Evolutionary conservation across 2,329 filamentous ascomycete genomes (phyloP).

Genomic region (Pseudohalonectria lignicola): DNA sequence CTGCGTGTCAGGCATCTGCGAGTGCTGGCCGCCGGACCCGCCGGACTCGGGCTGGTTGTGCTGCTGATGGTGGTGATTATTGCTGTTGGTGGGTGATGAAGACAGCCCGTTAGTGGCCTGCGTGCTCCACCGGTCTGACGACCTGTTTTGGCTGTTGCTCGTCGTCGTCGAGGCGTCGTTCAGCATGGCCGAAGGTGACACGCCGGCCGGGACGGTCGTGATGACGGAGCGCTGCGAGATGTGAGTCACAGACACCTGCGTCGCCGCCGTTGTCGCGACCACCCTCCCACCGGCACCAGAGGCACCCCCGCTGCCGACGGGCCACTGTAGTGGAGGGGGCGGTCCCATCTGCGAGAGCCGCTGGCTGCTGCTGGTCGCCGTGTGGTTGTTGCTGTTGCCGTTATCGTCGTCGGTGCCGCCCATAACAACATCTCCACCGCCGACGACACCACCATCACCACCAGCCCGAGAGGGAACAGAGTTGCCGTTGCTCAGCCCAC

Average conservation of each 20-base stretch:
- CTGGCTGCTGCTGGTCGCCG: conserved; percentile 17
- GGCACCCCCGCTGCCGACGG: conserved; percentile 7
- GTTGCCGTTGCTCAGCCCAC: conserved; percentile 43
- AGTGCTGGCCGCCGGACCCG: conserved; percentile 26
- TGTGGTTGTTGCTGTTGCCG: conserved; percentile 35
- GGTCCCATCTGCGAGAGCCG: conserved; percentile 40
- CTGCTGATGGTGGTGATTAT: neutral
- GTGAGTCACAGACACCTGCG: too few species aligned
- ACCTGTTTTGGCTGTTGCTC: conserved; percentile 44
- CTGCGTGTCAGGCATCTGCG: conserved; percentile 44
- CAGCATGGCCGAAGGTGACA: conserved; percentile 46
- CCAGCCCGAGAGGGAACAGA: conserved; percentile 33
- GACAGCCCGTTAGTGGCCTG: conserved; percentile 56
- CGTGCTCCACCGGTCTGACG: conserved; percentile 53
- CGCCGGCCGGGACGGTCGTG: conserved; percentile 43
- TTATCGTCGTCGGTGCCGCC: conserved; percentile 35
- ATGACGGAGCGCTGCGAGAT: conserved; percentile 53
- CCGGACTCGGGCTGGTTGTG: conserved; percentile 8
- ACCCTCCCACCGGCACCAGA: too few species aligned
- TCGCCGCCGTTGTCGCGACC: conserved; percentile 35
- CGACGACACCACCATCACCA: too few species aligned
- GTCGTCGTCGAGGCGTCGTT: conserved; percentile 94
- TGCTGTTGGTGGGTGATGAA: neutral
- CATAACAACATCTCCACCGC: conserved; percentile 51
- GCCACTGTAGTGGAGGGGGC: conserved; percentile 26